A percentile compares a stretch with the other conserved stretches of the same genome.
Evolutionary conservation across 148 eudicot species (phyloP).

Genomic region (Rhododendron vialii): DNA sequence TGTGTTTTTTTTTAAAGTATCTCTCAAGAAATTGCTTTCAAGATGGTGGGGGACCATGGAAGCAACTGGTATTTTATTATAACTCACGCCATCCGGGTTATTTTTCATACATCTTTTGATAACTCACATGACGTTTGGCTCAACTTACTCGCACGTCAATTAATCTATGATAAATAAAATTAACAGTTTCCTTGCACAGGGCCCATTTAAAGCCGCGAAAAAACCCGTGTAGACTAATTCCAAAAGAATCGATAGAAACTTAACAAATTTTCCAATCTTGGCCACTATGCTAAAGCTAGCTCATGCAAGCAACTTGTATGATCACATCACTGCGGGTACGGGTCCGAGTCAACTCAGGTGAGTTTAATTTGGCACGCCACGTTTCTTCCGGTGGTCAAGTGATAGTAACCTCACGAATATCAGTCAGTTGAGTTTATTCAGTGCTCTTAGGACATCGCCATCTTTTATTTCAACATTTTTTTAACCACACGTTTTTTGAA

Average conservation of each 20-base stretch:
- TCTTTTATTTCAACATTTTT: no score
- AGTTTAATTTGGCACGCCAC: neutral
- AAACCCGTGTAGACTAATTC: no score
- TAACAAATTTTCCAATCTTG: neutral
- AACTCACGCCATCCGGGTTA: neutral
- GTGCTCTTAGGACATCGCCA: no score
- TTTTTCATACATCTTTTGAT: no score
- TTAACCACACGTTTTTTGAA: neutral
- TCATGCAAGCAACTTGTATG: neutral
- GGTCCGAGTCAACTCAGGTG: neutral
- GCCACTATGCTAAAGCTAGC: neutral
- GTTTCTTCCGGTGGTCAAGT: neutral
- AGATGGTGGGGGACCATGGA: neutral
- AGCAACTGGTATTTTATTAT: neutral
- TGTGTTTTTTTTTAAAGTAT: neutral
- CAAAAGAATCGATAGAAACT: neutral
- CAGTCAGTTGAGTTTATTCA: neutral
- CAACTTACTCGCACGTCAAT: neutral
- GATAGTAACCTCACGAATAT: neutral
- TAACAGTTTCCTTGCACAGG: neutral
- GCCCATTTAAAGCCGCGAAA: neutral
- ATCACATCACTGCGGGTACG: neutral
- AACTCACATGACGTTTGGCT: no score
- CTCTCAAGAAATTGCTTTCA: neutral
- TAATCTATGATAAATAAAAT: no score